These are phyloP conservation scores for Clarireedia monteithiana DNA, from an alignment of 2,329 filamentous ascomycete species.

Conservation along the genomic window DNA sequence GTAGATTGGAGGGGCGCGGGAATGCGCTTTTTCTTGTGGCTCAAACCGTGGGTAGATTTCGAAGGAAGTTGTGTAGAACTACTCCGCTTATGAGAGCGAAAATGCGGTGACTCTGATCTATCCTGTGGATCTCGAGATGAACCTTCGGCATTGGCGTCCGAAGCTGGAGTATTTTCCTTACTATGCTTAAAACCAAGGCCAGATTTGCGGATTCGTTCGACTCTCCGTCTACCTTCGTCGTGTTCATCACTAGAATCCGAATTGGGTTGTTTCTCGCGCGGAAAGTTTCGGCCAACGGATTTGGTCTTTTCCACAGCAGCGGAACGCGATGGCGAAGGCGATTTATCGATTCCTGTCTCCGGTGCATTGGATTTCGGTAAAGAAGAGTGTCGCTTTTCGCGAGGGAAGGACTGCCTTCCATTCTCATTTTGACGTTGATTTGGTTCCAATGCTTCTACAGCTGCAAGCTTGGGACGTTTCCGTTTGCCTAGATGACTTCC, in stretches of 20 bases:
- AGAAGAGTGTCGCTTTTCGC: slow-evolving; percentile 25
- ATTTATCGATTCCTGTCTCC: slow-evolving; percentile 41
- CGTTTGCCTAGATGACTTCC: slow-evolving; percentile 35
- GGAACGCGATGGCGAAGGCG: slow-evolving; percentile 28
- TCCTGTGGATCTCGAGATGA: slow-evolving; percentile 16
- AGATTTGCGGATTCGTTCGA: slow-evolving; percentile 21
- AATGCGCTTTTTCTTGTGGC: slow-evolving; percentile 52
- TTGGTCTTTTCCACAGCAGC: slow-evolving; percentile 30
- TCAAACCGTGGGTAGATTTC: slow-evolving; percentile 46
- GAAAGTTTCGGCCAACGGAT: slow-evolving; percentile 28
- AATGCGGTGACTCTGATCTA: slow-evolving; percentile 51
- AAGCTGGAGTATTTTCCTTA: slow-evolving; percentile 15
- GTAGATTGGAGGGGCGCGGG: slow-evolving; percentile 53
- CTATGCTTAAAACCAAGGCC: slow-evolving; percentile 18
- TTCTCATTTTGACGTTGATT: slow-evolving; percentile 3
- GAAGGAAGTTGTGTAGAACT: slow-evolving; percentile 55
- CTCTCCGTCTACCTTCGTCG: slow-evolving; percentile 13
- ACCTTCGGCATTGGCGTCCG: slow-evolving; percentile 11
- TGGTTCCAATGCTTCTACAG: not conserved
- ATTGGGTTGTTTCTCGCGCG: slow-evolving; percentile 36
- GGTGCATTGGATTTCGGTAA: slow-evolving; percentile 37
- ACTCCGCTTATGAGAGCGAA: slow-evolving; percentile 53
- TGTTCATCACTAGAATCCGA: slow-evolving; percentile 26
- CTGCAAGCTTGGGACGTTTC: slow-evolving; percentile 36
- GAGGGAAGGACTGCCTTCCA: slow-evolving; percentile 41